Evolutionary conservation across 2,329 filamentous ascomycete species (phyloP), one percentile per base, ranked within the genome.

Genomic region (Tolypocladium ovalisporum): DNA sequence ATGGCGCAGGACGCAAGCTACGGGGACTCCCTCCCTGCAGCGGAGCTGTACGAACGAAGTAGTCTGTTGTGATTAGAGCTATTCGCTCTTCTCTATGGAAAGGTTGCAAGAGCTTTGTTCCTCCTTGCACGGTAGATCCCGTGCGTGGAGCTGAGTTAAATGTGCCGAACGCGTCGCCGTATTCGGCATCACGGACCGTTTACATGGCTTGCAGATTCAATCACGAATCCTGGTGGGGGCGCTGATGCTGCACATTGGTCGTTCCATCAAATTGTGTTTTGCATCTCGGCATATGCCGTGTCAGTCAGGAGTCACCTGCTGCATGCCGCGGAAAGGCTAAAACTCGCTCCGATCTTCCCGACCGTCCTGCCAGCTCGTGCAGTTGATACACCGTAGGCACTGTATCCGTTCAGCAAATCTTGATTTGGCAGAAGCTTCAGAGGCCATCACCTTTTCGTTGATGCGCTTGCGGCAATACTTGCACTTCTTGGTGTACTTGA

Each of bases 401-500:
- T 79, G 34, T 17, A 10, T 4, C 15, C 24, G 10, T 7, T 4
- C 17, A 8, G 17, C n/a, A 49, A 32, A 7, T 29, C 3, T 6
- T 6, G 17, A 5, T 6, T 47, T 19, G 24, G 19, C 27, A n/a
- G 44, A 4, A 12, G 27, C 7, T 15, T 24, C 44, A 19, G 44
- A 17, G 15, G 15, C 9, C 6, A 74, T 64, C 57, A 84, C 85
- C 78, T 85, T 84, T 55, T 82, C 79, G 63, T 79, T 85, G 58
- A 88, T 83, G 29, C 72, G 74, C 69, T 85, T 84, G 59, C 79
- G 75, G 66, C 86, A 88, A 65, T 86, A 90, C 65, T 75, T 80
- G 72, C 87, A 90, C 70, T 84, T 87, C 55, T 84, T 77, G 32
- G 80, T 83, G 62, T 81, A 83, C 73, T 89, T 89, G 68, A 90